Conservation (phyloP, 768 basidiomycete genomes). For the Boletus vermiculosoides region DNA sequence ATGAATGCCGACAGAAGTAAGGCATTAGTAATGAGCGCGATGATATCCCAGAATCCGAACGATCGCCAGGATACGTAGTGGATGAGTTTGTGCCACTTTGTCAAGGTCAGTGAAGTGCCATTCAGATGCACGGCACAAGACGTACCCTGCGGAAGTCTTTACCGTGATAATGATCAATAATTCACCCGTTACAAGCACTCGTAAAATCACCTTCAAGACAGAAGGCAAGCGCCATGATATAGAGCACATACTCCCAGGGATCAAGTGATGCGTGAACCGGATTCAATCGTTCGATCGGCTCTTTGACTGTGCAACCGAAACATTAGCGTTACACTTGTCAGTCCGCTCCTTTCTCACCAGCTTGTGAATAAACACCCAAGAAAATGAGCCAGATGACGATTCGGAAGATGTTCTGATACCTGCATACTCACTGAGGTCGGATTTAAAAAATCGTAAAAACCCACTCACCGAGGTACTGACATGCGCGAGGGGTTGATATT, state of each 20-base stretch:
- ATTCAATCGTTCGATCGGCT: slow-evolving; percentile 72
- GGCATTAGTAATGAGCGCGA: slow-evolving; percentile 70
- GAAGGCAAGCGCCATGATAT: slow-evolving; percentile 76
- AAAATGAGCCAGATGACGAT: slow-evolving; percentile 77
- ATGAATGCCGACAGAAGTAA: slow-evolving; percentile 73
- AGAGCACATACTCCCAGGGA: slow-evolving; percentile 76
- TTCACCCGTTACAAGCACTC: slow-evolving; percentile 35
- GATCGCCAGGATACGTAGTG: slow-evolving; percentile 78
- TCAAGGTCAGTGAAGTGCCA: neutral
- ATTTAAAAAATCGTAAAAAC: neutral
- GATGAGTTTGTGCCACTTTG: slow-evolving; percentile 67
- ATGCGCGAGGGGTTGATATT: slow-evolving; percentile 77
- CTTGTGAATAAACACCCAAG: slow-evolving; percentile 78
- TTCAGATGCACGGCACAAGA: neutral
- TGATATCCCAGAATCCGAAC: slow-evolving; percentile 74
- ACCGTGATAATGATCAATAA: slow-evolving; percentile 23
- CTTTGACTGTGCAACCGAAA: slow-evolving; percentile 49
- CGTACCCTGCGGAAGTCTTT: slow-evolving; percentile 28
- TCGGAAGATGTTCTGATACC: slow-evolving; percentile 85
- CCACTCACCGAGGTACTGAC: slow-evolving; percentile 66
- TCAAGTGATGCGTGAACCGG: slow-evolving; percentile 58
- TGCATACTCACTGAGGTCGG: slow-evolving; percentile 20
- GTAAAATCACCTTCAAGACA: slow-evolving; percentile 66
- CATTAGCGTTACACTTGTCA: neutral
- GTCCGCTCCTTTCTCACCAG: slow-evolving; percentile 48